These are phyloP conservation scores for Antitrichia curtipendula DNA, from an alignment of 225 moss, liverwort and hornwort species.

Conservation along the genomic window DNA sequence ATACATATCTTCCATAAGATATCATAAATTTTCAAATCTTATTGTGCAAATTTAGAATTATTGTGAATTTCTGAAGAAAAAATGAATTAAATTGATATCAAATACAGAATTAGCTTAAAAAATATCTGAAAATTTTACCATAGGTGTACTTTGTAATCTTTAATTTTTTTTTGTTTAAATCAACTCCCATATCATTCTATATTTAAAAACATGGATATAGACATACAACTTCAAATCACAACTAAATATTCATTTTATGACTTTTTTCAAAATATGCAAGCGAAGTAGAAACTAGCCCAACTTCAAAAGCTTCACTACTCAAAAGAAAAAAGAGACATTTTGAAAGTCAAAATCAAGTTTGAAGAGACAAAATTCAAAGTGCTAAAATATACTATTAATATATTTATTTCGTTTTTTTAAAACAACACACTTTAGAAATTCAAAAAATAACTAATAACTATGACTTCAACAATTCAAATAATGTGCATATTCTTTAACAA, in stretches of 20 bases:
- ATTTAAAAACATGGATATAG: accelerated
- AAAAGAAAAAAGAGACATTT: background rate
- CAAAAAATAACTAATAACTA: background rate
- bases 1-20: background rate
- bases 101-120: background rate
- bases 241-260: background rate
- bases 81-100: background rate
- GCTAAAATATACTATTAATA: background rate
- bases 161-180: no score
- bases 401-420: background rate
- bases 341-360: background rate
- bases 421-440: background rate
- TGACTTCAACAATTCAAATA: background rate
- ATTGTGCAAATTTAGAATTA: background rate
- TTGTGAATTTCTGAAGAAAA: background rate
- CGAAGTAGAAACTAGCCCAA: background rate
- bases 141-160: no score
- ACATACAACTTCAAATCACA: background rate
- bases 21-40: background rate
- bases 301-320: background rate
- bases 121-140: background rate
- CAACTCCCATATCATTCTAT: background rate
- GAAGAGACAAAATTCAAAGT: background rate
- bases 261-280: background rate
- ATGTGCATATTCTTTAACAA: background rate